Evolutionary conservation across 1,284 basidiomycete genomes (phyloP).

Genomic region (Mycosarcoma maydis): DNA sequence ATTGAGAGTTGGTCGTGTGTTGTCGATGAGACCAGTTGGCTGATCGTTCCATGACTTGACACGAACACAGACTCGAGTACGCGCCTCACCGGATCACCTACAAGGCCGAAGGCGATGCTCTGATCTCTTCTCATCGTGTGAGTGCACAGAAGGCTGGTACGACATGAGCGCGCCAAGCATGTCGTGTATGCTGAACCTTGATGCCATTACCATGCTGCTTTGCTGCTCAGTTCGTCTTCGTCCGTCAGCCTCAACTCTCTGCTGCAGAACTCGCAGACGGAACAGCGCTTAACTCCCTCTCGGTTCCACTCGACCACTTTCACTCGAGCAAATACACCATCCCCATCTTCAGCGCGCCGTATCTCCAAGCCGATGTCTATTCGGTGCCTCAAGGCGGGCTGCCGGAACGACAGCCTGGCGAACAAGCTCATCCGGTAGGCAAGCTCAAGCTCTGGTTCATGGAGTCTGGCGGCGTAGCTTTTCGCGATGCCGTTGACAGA

Average conservation of each 20-base stretch:
- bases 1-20: background rate
- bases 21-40: background rate
- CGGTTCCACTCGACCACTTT: slow-evolving; percentile 49
- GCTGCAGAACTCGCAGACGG: background rate
- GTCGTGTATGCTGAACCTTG: background rate
- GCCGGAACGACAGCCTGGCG: slow-evolving; percentile 38
- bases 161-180: too few species aligned
- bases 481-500: slow-evolving; percentile 51
- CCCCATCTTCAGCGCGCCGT: slow-evolving; percentile 55
- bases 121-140: slow-evolving; percentile 52
- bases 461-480: slow-evolving; percentile 50
- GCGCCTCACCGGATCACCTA: slow-evolving; percentile 22
- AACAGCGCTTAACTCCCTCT: slow-evolving; percentile 36
- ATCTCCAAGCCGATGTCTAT: slow-evolving; percentile 51
- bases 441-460: slow-evolving; percentile 56
- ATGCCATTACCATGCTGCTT: background rate
- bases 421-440: slow-evolving; percentile 31
- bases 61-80: slow-evolving; percentile 24
- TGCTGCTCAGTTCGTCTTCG: slow-evolving; percentile 49
- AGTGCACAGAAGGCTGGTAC: too few species aligned
- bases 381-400: slow-evolving; percentile 53
- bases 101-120: slow-evolving; percentile 45
- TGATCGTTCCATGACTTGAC: background rate
- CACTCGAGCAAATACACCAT: slow-evolving; percentile 48
- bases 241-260: slow-evolving; percentile 34